Conservation (phyloP, 768 basidiomycete species). For the Trametes maxima region DNA sequence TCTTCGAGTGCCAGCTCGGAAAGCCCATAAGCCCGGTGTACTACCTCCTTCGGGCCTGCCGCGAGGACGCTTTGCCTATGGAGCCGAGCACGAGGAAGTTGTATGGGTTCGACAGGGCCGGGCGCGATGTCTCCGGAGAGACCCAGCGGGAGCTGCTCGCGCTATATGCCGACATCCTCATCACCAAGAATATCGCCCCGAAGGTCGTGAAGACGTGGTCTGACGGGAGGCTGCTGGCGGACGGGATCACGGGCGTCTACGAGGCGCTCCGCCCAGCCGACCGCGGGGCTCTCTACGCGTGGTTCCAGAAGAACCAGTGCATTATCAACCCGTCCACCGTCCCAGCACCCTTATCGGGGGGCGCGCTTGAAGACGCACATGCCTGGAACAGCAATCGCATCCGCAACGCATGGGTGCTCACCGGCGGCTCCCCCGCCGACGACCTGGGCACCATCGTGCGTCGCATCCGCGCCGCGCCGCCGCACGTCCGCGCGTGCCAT, state of each 20-base stretch:
- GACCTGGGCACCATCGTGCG: neutral
- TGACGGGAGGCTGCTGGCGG: slow-evolving; percentile 11
- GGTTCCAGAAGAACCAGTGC: slow-evolving; percentile 41
- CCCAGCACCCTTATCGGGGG: too few species aligned
- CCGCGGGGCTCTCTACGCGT: slow-evolving; percentile 38
- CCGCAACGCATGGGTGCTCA: neutral
- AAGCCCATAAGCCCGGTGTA: slow-evolving; percentile 36
- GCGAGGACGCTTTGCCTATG: slow-evolving; percentile 32
- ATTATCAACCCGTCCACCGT: slow-evolving; percentile 28
- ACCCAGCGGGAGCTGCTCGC: too few species aligned
- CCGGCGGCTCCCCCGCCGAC: neutral
- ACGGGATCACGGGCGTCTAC: slow-evolving; percentile 16
- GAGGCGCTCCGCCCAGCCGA: slow-evolving; percentile 26
- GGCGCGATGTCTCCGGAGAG: too few species aligned
- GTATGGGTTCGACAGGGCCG: slow-evolving; percentile 39
- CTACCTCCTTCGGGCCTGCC: slow-evolving; percentile 35
- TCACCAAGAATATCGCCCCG: too few species aligned
- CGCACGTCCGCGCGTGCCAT: neutral
- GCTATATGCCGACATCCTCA: too few species aligned
- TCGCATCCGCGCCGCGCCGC: neutral
- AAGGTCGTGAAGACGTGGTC: too few species aligned
- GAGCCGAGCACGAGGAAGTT: slow-evolving; percentile 37
- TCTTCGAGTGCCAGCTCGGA: slow-evolving; percentile 36
- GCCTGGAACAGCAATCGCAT: neutral
- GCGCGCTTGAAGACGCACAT: neutral